phyloP scores from a whole-genome alignment of 2,329 filamentous ascomycete genomes.

The Graphium sp. region DNA sequence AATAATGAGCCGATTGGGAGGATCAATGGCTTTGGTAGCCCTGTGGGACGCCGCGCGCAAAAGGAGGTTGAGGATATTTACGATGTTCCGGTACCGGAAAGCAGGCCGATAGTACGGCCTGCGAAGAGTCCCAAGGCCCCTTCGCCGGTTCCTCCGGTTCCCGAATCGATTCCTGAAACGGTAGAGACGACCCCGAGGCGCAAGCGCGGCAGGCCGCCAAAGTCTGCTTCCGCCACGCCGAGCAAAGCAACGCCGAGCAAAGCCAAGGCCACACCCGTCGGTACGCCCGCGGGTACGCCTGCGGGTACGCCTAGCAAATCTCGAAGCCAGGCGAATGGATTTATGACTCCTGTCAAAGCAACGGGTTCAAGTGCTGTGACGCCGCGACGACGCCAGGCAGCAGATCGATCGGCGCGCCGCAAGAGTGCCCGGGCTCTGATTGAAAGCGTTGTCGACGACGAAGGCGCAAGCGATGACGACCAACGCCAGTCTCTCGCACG shows the following conservation, averaged over 20 bases:
- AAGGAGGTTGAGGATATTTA: no score
- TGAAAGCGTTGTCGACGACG: constrained; percentile 48
- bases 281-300: constrained; percentile 28
- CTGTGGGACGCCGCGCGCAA: no score
- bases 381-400: constrained; percentile 49
- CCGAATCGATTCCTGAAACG: constrained; percentile 8
- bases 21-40: no score
- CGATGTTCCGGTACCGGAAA: no score
- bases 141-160: no score
- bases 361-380: constrained; percentile 25
- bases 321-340: no score
- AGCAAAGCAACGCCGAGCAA: constrained; percentile 17
- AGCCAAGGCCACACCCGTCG: constrained; percentile 13
- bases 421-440: constrained; percentile 71
- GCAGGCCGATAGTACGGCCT: not conserved
- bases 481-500: constrained; percentile 51
- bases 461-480: constrained; percentile 54
- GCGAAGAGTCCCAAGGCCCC: constrained; percentile 3
- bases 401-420: constrained; percentile 69
- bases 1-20: no score
- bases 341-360: constrained; percentile 11
- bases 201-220: constrained; percentile 15
- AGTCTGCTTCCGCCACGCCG: constrained; percentile 9
- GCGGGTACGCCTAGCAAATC: not conserved
- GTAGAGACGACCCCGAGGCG: constrained; percentile 16